Evolutionary conservation across 805 yeast species (phyloP).

Genomic region (Sugiyamaella smithiae): DNA sequence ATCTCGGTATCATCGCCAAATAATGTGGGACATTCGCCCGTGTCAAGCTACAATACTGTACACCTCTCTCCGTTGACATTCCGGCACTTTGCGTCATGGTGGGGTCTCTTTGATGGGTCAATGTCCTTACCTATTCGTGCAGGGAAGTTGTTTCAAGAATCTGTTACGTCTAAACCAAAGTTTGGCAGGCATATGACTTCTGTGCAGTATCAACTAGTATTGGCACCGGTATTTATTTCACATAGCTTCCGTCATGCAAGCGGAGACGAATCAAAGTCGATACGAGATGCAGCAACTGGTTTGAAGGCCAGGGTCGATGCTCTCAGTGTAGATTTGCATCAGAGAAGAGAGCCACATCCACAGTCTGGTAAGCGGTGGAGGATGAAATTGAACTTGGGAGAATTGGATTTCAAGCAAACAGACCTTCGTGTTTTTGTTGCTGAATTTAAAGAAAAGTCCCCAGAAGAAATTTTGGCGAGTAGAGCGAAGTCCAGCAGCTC

Average conservation of each 20-base stretch:
- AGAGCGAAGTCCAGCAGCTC: slow-evolving; percentile 13
- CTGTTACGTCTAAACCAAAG: slow-evolving; percentile 39
- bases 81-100: slow-evolving; percentile 75
- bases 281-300: slow-evolving; percentile 54
- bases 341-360: slow-evolving; percentile 40
- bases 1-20: slow-evolving; percentile 48
- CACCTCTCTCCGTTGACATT: slow-evolving; percentile 73
- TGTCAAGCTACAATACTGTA: slow-evolving; percentile 54
- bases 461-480: slow-evolving; percentile 41
- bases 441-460: slow-evolving; percentile 54
- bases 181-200: slow-evolving; percentile 74
- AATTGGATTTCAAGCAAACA: slow-evolving; percentile 63
- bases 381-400: slow-evolving; percentile 63
- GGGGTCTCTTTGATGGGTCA: slow-evolving; percentile 78
- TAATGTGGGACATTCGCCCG: neutral
- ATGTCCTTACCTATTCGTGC: slow-evolving; percentile 74
- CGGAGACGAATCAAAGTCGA: slow-evolving; percentile 39
- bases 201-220: slow-evolving; percentile 71
- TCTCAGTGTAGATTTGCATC: slow-evolving; percentile 66
- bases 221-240: slow-evolving; percentile 70
- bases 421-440: slow-evolving; percentile 70
- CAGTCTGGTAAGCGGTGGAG: slow-evolving; percentile 41
- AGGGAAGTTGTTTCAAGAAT: slow-evolving; percentile 58
- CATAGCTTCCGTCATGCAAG: slow-evolving; percentile 60
- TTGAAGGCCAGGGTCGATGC: slow-evolving; percentile 57